Percentiles rank a stretch among this genome's conserved stretches.
Conservation (phyloP, 495 filamentous ascomycete species). For the Podospora anserina region DNA sequence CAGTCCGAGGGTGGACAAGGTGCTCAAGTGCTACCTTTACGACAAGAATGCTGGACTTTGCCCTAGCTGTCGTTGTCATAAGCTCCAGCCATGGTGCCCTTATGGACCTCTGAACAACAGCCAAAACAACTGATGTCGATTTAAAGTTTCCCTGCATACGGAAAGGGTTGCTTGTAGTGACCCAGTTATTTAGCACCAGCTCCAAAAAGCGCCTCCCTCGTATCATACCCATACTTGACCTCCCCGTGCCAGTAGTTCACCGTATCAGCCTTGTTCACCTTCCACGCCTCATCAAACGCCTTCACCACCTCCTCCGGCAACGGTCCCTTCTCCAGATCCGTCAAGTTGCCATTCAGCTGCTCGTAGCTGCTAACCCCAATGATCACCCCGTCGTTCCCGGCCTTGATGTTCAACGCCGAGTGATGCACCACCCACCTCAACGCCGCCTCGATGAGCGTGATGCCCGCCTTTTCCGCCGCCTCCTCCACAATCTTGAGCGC, state of each 20-base stretch:
- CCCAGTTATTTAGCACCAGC: background rate
- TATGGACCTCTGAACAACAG: background rate
- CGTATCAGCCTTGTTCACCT: conserved; percentile 61
- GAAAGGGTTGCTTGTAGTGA: too few relatives aligned
- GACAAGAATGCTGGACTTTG: too few relatives aligned
- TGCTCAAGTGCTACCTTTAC: too few relatives aligned
- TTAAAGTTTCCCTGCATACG: too few relatives aligned
- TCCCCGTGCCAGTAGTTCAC: conserved; percentile 75
- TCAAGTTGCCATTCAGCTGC: conserved; percentile 74
- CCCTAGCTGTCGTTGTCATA: too few relatives aligned
- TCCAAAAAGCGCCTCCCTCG: conserved; percentile 60
- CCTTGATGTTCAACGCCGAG: conserved; percentile 68
- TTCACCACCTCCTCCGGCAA: conserved; percentile 79
- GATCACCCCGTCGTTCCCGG: conserved; percentile 76
- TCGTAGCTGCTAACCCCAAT: conserved; percentile 72
- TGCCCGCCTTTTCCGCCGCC: conserved; percentile 66
- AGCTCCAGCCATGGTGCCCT: too few relatives aligned
- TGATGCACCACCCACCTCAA: conserved; percentile 79
- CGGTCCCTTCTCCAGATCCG: conserved; percentile 79
- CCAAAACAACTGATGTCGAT: too few relatives aligned
- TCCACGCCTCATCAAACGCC: conserved; percentile 76
- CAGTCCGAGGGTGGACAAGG: background rate
- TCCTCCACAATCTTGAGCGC: conserved; percentile 72
- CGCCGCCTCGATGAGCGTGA: conserved; percentile 80
- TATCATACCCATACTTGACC: conserved; percentile 72